A percentile compares a stretch with the other conserved stretches of the same genome.
Evolutionary conservation across 108 stramenopile genomes (phyloP).

Genomic region (Bacterosira constricta): DNA sequence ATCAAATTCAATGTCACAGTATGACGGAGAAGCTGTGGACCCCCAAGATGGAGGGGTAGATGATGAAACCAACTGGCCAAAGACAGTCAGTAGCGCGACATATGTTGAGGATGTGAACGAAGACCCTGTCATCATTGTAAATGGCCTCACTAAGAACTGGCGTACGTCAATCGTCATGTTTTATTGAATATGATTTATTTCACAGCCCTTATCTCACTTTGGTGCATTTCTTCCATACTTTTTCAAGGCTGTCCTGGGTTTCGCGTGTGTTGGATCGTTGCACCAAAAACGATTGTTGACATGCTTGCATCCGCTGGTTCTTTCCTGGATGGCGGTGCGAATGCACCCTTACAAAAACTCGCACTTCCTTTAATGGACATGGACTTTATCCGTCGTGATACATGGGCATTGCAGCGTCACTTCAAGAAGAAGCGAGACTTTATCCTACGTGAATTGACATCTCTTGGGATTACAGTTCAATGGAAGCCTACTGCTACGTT

Average conservation of each 20-base stretch:
- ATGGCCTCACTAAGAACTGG: constrained; percentile 62
- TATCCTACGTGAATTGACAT: constrained; percentile 26
- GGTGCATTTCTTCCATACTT: too few species aligned
- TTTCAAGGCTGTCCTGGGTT: constrained; percentile 57
- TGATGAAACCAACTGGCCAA: constrained; percentile 57
- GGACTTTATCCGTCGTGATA: constrained; percentile 48
- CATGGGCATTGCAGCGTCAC: constrained; percentile 44
- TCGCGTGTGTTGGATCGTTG: constrained; percentile 57
- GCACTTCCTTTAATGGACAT: constrained; percentile 49
- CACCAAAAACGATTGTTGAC: constrained; percentile 44
- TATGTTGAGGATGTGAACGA: constrained; percentile 53
- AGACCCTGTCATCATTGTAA: constrained; percentile 54
- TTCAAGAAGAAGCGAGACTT: constrained; percentile 48
- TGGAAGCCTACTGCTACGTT: constrained; percentile 49
- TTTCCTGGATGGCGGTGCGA: constrained; percentile 57
- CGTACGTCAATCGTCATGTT: too few species aligned
- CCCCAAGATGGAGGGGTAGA: constrained; percentile 52
- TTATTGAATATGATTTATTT: too few species aligned
- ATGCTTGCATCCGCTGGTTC: constrained; percentile 50
- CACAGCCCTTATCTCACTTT: too few species aligned
- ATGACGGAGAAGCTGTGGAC: constrained; percentile 50
- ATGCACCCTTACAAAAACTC: constrained; percentile 52
- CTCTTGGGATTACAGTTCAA: constrained; percentile 40
- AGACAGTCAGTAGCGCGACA: constrained; percentile 50
- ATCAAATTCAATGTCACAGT: neutral